phyloP scores from a whole-genome alignment of 2,329 filamentous ascomycete species.

The Ceratocystis papillata region DNA sequence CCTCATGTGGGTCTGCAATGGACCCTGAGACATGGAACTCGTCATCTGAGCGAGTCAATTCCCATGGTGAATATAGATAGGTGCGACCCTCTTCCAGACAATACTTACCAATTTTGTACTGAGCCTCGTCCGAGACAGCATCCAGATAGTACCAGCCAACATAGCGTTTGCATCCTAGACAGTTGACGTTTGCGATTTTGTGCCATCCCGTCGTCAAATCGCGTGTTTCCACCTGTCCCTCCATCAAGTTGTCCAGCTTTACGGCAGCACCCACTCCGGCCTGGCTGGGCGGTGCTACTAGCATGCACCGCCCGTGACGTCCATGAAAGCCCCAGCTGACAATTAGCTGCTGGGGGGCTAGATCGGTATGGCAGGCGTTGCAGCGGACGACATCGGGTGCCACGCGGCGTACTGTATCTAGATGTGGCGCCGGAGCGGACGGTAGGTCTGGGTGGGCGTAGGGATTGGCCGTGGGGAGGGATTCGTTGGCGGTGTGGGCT shows the following conservation, averaged over 20 bases:
- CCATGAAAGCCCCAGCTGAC: conserved; percentile 57
- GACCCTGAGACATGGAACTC: neutral
- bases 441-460: conserved; percentile 21
- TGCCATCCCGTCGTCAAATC: conserved; percentile 53
- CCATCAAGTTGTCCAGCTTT: conserved; percentile 43
- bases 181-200: conserved; percentile 53
- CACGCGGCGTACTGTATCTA: conserved; percentile 26
- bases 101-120: conserved; percentile 59
- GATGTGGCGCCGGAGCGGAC: conserved; percentile 26
- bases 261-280: conserved; percentile 27
- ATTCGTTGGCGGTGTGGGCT: neutral
- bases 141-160: conserved; percentile 61
- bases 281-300: conserved; percentile 39
- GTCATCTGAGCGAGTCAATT: conserved; percentile 1
- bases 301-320: conserved; percentile 52
- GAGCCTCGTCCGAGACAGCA: conserved; percentile 47
- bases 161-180: conserved; percentile 44
- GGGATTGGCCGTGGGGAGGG: conserved; percentile 6
- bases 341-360: conserved; percentile 52
- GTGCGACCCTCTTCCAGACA: conserved; percentile 46
- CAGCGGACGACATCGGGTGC: conserved; percentile 38
- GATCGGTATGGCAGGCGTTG: conserved; percentile 46
- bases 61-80: conserved; percentile 13
- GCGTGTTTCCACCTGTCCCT: conserved; percentile 45
- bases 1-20: neutral